These are phyloP conservation scores for Aspergillus funiculosus DNA, from an alignment of 495 filamentous ascomycete species.

Conservation along the genomic window DNA sequence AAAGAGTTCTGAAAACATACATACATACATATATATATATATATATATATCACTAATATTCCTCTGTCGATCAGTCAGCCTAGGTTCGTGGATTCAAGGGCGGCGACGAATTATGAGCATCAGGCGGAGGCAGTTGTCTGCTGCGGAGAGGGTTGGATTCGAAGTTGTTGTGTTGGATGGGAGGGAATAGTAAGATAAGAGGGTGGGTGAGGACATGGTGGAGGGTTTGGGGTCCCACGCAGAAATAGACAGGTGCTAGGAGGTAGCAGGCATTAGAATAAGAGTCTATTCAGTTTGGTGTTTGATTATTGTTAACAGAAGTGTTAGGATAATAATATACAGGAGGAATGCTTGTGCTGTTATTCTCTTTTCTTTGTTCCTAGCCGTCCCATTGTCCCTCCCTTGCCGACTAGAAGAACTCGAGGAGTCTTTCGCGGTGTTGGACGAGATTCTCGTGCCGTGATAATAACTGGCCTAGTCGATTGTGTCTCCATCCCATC, in stretches of 20 bases:
- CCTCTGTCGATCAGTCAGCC: conserved; percentile 53
- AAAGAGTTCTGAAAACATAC: too few relatives aligned
- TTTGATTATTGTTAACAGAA: conserved; percentile 3
- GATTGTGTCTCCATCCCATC: conserved; percentile 53
- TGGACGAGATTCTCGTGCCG: conserved; percentile 47
- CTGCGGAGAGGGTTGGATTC: conserved; percentile 50
- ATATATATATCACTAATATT: too few relatives aligned
- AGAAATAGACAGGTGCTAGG: conserved; percentile 10
- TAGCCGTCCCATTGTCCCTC: background rate
- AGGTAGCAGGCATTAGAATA: background rate
- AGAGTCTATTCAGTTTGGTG: background rate
- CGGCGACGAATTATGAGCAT: conserved; percentile 57
- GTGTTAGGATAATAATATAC: conserved; percentile 23
- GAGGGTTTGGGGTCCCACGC: conserved; percentile 47
- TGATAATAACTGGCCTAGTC: conserved; percentile 35
- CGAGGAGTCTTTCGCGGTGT: conserved; percentile 47
- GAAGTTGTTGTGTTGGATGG: conserved; percentile 31
- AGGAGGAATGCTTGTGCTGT: too few relatives aligned
- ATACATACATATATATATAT: too few relatives aligned
- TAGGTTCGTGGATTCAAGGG: conserved; percentile 55
- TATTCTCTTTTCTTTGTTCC: background rate
- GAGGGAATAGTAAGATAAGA: conserved; percentile 36
- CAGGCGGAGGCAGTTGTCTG: conserved; percentile 49
- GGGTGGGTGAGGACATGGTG: conserved; percentile 46
- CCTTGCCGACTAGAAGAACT: conserved; percentile 26